Evolutionary conservation across 73 alveolate species (phyloP), one percentile per base, ranked within the genome.

Genomic region (Effrenium voratum): DNA sequence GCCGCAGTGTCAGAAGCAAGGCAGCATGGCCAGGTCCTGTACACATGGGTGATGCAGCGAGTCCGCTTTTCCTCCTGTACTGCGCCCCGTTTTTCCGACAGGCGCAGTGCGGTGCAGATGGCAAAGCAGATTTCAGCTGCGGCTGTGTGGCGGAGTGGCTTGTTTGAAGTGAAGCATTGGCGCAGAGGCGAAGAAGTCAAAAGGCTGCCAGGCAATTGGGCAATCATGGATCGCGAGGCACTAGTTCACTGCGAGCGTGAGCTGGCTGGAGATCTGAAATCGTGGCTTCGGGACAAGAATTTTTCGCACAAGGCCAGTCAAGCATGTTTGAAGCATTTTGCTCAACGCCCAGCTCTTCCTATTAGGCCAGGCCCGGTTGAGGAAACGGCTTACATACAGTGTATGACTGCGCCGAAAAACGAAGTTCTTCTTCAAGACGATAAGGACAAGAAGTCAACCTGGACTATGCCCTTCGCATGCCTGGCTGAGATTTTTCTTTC

Each of bases 401-500:
- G n/a, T 24, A 30, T 80, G 91, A 12, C 5, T 8, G 70, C 41
- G 2, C 36, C 10, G 10, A 26, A 8, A 0, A 5, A 30, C 30
- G 43, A 26, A 3, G 91, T 80, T 2, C 44, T 80, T 10, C 43
- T 80, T 26, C 91, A n/a, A 1, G 91, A 80, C 45, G 91, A 80
- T 70, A 80, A 80, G 68, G 91, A 80, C 70, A 80, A 34, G 38
- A 43, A 32, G 46, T 70, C 70, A 10, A 45, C 91, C 24, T 80
- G 91, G 91, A 32, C 91, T 15, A 80, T 80, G 91, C 91, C 91
- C 6, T 44, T 30, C 30, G 55, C 50, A 46, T 80, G 91, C 45
- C 10, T 80, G 70, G 44, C 91, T 3, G 66, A 66, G 46, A 45
- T 80, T 70, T 36, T 80, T 0, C 47, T 80, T 40, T 5, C 55